Conservation (phyloP, 306 rosid species). For the Glycyrrhiza uralensis region DNA sequence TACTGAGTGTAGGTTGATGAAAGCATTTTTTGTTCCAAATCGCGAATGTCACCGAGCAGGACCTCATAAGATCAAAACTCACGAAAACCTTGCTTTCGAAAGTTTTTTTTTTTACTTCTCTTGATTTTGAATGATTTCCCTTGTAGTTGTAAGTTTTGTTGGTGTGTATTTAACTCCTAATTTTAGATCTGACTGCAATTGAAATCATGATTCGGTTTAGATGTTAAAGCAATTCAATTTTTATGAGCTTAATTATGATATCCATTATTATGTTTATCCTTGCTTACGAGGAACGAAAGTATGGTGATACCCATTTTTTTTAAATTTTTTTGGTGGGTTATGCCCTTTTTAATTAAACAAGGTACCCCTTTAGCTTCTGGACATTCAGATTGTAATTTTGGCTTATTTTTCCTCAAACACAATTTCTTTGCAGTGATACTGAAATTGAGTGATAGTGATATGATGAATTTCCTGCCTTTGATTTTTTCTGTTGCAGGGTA, state of each 20-base stretch:
- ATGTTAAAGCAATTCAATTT: neutral
- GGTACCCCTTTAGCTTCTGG: slow-evolving; percentile 1
- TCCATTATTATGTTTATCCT: neutral
- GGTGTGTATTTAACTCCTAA: slow-evolving; percentile 7
- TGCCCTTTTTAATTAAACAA: neutral
- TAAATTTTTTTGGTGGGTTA: too few species aligned
- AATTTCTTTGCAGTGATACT: slow-evolving; percentile 3
- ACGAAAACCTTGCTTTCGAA: neutral
- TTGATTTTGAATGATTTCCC: neutral
- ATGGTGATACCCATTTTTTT: neutral
- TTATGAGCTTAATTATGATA: slow-evolving; percentile 20
- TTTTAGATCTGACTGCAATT: slow-evolving; percentile 34
- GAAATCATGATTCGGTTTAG: slow-evolving; percentile 17
- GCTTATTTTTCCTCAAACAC: slow-evolving; percentile 1
- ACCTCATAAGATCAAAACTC: slow-evolving; percentile 14
- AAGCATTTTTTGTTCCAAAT: too few species aligned
- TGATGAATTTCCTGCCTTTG: slow-evolving; percentile 19
- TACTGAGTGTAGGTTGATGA: too few species aligned
- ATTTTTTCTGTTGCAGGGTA: slow-evolving; percentile 46
- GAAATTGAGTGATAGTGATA: slow-evolving; percentile 17
- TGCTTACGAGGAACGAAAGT: slow-evolving; percentile 25
- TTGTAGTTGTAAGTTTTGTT: slow-evolving; percentile 14
- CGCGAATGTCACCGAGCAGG: too few species aligned
- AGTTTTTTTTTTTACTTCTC: neutral
- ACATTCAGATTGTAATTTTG: neutral